These are phyloP conservation scores for Rhizopogon sp. DNA, from an alignment of 768 basidiomycete species.

Conservation along the genomic window DNA sequence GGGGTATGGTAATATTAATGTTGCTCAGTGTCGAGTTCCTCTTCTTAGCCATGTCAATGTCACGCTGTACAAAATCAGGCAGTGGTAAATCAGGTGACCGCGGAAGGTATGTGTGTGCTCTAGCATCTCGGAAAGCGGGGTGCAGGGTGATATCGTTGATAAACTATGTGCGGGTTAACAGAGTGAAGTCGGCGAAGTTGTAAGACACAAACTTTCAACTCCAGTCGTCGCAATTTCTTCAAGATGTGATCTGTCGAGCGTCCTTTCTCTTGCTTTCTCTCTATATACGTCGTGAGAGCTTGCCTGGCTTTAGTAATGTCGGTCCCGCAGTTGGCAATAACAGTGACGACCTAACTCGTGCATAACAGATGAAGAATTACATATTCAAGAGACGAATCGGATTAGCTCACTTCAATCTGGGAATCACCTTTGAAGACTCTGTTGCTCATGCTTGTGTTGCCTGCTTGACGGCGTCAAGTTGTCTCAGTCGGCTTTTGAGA, in stretches of 20 bases:
- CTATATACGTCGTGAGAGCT: slow-evolving; percentile 25
- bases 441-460: neutral
- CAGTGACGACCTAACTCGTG: slow-evolving; percentile 22
- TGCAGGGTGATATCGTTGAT: slow-evolving; percentile 24
- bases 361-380: neutral
- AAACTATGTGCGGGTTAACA: slow-evolving; percentile 14
- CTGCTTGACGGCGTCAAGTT: neutral
- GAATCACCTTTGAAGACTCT: slow-evolving; percentile 23
- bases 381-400: neutral
- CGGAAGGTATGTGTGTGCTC: slow-evolving; percentile 23
- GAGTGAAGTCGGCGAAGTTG: neutral
- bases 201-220: slow-evolving; percentile 20
- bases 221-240: slow-evolving; percentile 20
- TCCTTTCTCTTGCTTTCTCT: slow-evolving; percentile 22
- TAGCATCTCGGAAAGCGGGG: slow-evolving; percentile 28
- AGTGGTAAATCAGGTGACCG: slow-evolving; percentile 21
- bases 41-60: no score
- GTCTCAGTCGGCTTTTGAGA: neutral
- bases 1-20: neutral
- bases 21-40: neutral
- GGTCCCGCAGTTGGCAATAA: slow-evolving; percentile 27
- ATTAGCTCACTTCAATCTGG: slow-evolving; percentile 20
- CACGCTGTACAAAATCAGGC: slow-evolving; percentile 4
- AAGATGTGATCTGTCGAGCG: slow-evolving; percentile 27
- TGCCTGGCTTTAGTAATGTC: slow-evolving; percentile 22